Percentiles rank a stretch among this genome's conserved stretches.
Evolutionary conservation across 2,329 filamentous ascomycete species (phyloP).

Genomic region (Raffaelea albimanens): DNA sequence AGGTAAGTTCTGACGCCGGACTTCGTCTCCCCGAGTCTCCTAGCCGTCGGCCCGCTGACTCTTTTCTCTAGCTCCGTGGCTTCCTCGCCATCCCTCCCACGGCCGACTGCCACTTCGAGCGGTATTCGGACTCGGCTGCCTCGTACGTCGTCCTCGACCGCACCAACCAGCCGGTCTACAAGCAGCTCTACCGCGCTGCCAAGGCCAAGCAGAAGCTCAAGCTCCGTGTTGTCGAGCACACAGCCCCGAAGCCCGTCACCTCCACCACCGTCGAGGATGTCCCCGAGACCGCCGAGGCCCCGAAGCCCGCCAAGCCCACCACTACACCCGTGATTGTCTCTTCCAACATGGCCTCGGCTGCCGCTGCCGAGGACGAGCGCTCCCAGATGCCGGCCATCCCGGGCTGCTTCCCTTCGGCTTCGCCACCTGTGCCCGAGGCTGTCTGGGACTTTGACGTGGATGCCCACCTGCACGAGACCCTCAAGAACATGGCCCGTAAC

Average conservation of each 20-base stretch:
- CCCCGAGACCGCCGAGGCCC: slow-evolving; percentile 19
- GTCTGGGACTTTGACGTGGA: slow-evolving; percentile 4
- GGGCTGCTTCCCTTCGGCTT: slow-evolving; percentile 3
- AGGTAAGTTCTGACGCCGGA: slow-evolving; percentile 53
- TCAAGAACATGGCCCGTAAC: slow-evolving; percentile 15
- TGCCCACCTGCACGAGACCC: slow-evolving; percentile 5
- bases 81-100: slow-evolving; percentile 56
- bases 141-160: slow-evolving; percentile 72
- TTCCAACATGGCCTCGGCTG: slow-evolving; percentile 1
- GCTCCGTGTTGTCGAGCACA: slow-evolving; percentile 53
- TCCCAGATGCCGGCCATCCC: slow-evolving; percentile 6
- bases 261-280: slow-evolving; percentile 32
- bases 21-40: no score
- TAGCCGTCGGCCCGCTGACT: no score
- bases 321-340: slow-evolving; percentile 7
- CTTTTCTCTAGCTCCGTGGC: slow-evolving; percentile 58
- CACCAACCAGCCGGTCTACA: slow-evolving; percentile 75
- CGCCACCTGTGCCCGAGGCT: neutral
- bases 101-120: slow-evolving; percentile 64
- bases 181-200: slow-evolving; percentile 90
- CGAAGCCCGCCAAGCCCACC: slow-evolving; percentile 6
- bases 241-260: neutral
- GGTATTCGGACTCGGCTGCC: slow-evolving; percentile 87
- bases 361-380: neutral
- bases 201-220: slow-evolving; percentile 98